Evolutionary conservation across 1,139 yeast genomes (phyloP).

Genomic region (Hansenula anomala): DNA sequence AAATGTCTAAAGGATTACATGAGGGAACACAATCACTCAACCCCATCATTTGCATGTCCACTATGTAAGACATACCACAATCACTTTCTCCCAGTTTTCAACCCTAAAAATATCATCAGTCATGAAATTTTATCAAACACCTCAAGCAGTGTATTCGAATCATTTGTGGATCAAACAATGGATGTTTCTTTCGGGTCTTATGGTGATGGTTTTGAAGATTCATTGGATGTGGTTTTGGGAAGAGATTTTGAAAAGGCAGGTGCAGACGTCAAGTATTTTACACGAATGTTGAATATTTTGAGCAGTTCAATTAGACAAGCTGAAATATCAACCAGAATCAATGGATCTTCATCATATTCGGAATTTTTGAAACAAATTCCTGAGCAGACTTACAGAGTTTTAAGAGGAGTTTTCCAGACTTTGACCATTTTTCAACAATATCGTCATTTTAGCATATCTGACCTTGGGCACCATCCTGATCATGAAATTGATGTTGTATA

Average conservation of each 20-base stretch:
- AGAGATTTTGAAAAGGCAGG: too few relatives aligned
- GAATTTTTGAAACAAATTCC: slow-evolving; percentile 33
- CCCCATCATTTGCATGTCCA: slow-evolving; percentile 47
- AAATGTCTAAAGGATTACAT: slow-evolving; percentile 41
- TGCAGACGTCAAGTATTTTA: too few relatives aligned
- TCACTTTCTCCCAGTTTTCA: slow-evolving; percentile 34
- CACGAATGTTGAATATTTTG: not conserved
- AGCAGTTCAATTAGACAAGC: slow-evolving; percentile 42
- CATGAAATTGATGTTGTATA: too few relatives aligned
- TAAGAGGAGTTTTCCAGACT: slow-evolving; percentile 35
- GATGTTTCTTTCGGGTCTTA: too few relatives aligned
- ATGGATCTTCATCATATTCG: slow-evolving; percentile 27
- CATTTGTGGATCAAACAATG: too few relatives aligned
- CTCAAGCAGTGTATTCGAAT: too few relatives aligned
- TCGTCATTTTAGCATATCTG: too few relatives aligned
- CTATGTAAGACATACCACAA: slow-evolving; percentile 54
- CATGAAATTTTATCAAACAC: too few relatives aligned
- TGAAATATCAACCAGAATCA: slow-evolving; percentile 48
- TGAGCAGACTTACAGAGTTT: slow-evolving; percentile 32
- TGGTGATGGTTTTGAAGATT: too few relatives aligned
- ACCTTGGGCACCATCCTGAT: too few relatives aligned
- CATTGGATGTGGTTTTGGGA: too few relatives aligned
- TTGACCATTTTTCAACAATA: slow-evolving; percentile 3
- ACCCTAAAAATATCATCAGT: too few relatives aligned
- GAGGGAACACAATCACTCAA: slow-evolving; percentile 26